These are phyloP conservation scores for Ochromonas danica DNA, from an alignment of 108 stramenopile species.

Conservation along the genomic window DNA sequence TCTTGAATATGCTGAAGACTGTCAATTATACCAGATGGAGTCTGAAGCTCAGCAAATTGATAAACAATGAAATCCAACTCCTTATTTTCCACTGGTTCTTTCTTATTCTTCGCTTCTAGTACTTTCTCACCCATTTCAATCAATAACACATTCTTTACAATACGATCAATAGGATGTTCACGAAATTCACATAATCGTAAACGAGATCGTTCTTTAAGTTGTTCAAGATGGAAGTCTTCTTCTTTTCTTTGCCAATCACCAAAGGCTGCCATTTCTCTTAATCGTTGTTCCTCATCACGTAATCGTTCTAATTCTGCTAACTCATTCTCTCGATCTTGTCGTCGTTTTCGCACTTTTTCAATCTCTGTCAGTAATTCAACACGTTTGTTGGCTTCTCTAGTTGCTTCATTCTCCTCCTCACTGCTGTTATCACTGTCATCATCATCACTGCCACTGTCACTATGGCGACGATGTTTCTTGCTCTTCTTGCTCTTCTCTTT, in stretches of 20 bases:
- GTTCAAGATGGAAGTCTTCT: slow-evolving; percentile 92
- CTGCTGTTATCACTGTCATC: too few species aligned
- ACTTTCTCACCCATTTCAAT: slow-evolving; percentile 73
- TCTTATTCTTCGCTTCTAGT: slow-evolving; percentile 46
- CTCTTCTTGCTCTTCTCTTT: slow-evolving; percentile 28
- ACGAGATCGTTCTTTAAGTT: slow-evolving; percentile 76
- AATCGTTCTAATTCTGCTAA: slow-evolving; percentile 89
- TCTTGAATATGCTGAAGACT: not conserved
- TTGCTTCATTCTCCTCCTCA: not conserved
- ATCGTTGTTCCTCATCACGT: slow-evolving; percentile 80
- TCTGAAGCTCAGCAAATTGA: not conserved
- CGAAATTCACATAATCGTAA: slow-evolving; percentile 90
- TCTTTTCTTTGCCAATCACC: slow-evolving; percentile 97
- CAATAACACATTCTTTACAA: slow-evolving; percentile 92
- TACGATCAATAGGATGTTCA: slow-evolving; percentile 85
- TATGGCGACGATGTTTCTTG: slow-evolving; percentile 18
- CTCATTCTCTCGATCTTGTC: slow-evolving; percentile 66
- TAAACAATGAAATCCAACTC: not conserved
- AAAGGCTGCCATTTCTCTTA: slow-evolving; percentile 88
- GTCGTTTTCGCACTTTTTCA: slow-evolving; percentile 88
- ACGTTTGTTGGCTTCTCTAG: too few species aligned
- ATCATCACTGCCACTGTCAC: slow-evolving; percentile 19
- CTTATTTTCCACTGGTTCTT: not conserved
- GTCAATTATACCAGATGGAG: not conserved
- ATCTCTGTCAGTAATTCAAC: slow-evolving; percentile 82